Conservation (phyloP, 768 basidiomycete species). For the Boletus vinaceobasis region DNA sequence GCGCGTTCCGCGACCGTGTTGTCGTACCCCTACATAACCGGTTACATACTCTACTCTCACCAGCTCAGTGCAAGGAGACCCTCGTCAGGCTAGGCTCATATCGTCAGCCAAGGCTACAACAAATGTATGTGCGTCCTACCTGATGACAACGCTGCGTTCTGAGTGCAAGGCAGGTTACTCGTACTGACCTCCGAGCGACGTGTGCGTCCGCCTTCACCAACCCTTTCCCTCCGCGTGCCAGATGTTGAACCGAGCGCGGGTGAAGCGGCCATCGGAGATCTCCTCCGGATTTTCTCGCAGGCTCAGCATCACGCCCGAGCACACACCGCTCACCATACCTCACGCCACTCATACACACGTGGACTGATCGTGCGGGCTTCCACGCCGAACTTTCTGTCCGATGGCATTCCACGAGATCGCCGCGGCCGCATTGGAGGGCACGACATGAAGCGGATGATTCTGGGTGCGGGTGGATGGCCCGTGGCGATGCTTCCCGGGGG, state of each 20-base stretch:
- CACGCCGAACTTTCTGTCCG: slow-evolving; percentile 68
- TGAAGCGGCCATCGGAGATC: slow-evolving; percentile 65
- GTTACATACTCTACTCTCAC: slow-evolving; percentile 53
- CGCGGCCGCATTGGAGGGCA: slow-evolving; percentile 65
- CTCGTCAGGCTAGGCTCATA: slow-evolving; percentile 53
- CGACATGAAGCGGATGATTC: slow-evolving; percentile 28
- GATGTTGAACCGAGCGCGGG: slow-evolving; percentile 55
- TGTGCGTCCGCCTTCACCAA: slow-evolving; percentile 51
- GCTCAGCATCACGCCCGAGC: slow-evolving; percentile 40
- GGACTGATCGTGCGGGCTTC: slow-evolving; percentile 27
- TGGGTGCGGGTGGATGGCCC: slow-evolving; percentile 26
- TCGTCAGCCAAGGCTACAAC: slow-evolving; percentile 70
- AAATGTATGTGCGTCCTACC: slow-evolving; percentile 55
- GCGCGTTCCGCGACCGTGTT: slow-evolving; percentile 76
- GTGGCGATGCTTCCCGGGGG: slow-evolving; percentile 7
- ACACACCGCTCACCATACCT: slow-evolving; percentile 27
- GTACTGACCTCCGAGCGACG: slow-evolving; percentile 72
- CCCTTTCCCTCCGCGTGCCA: slow-evolving; percentile 51
- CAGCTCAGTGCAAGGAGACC: slow-evolving; percentile 52
- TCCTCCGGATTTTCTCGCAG: slow-evolving; percentile 60
- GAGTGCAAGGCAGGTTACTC: slow-evolving; percentile 50
- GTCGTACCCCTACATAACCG: slow-evolving; percentile 62
- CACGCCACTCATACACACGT: slow-evolving; percentile 24
- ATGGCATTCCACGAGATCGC: slow-evolving; percentile 71
- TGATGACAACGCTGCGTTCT: not conserved